Base-by-base conservation (phyloP, 2,329 filamentous ascomycete genomes). In the Sarocladium strictum region DNA sequence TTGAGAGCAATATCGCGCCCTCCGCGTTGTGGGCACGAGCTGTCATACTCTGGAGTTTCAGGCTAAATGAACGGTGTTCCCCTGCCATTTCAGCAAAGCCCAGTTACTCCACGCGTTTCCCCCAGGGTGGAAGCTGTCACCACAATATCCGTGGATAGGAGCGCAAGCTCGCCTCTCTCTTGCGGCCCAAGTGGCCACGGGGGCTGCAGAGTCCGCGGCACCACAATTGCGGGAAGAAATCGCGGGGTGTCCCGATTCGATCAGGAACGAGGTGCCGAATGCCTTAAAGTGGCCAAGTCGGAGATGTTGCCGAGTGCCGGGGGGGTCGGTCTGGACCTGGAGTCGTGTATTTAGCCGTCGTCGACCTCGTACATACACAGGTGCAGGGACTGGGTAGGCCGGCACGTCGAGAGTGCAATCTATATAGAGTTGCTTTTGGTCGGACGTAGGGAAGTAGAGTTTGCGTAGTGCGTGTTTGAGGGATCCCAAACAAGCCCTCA, bases 231-330 rank as follows among this genome's bases (percentile, higher is more conserved):
- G 14, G 43, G 43, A 17, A 27, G 3, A 5, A 47, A 47, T 26
- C 43, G 43, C 21, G 43, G 43, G 43, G 43, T 29, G 43, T 47
- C 43, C 43, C 43, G 43, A 47, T 47, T 47, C 14, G 43, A 23
- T 47, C n/a, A 47, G 43, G 43, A 47, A 23, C 23, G 23, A 9
- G 3, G 43, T 47, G 6, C 43, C 43, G 43, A 47, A 47, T 47
- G 43, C 15, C 43, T 47, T 6, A 27, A 47, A 47, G 27, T 29
- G 43, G 43, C 43, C 23, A 47, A 47, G 43, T 47, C 43, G 43
- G 43, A 12, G 43, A 47, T 12, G 9, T 29, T 47, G 43, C 43
- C 43, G 43, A 47, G 43, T 47, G 43, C 43, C 43, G 43, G 43
- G 43, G 23, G 15, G 23, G n/a, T n/a, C 21, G 43, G 43, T 47